Evolutionary conservation across 768 basidiomycete genomes (phyloP).

Genomic region (Sarcomyxa edulis): DNA sequence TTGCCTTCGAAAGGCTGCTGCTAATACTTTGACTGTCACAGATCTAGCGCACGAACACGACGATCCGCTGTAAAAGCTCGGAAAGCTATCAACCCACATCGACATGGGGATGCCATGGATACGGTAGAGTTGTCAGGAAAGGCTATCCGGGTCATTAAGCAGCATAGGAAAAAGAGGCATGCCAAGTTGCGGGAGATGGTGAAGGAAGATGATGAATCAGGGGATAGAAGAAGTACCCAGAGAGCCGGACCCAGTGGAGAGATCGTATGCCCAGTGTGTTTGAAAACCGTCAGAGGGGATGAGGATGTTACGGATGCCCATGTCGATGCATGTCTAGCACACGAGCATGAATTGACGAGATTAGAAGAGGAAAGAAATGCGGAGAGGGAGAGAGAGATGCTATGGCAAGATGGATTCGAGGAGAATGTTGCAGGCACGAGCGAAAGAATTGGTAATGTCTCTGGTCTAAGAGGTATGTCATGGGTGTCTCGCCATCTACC

Average conservation of each 20-base stretch:
- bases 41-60: constrained; percentile 29
- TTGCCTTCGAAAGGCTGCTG: background rate
- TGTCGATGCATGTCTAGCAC: constrained; percentile 72
- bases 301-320: constrained; percentile 73
- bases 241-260: constrained; percentile 27
- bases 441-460: constrained; percentile 31
- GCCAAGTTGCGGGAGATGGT: constrained; percentile 62
- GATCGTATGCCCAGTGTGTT: constrained; percentile 69
- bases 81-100: constrained; percentile 22
- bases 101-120: constrained; percentile 14
- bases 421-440: constrained; percentile 23
- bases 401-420: no score
- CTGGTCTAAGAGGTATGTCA: constrained; percentile 38
- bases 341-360: constrained; percentile 31
- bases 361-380: constrained; percentile 37
- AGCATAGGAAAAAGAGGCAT: constrained; percentile 65
- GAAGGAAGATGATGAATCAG: constrained; percentile 51
- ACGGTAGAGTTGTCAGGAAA: constrained; percentile 40
- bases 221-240: constrained; percentile 19
- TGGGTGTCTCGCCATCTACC: background rate
- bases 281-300: constrained; percentile 52
- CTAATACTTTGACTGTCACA: constrained; percentile 2
- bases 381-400: constrained; percentile 26
- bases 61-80: constrained; percentile 35
- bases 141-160: constrained; percentile 57